Evolutionary conservation across 2,329 filamentous ascomycete species (phyloP).

Genomic region (Rutstroemia sydowiana): DNA sequence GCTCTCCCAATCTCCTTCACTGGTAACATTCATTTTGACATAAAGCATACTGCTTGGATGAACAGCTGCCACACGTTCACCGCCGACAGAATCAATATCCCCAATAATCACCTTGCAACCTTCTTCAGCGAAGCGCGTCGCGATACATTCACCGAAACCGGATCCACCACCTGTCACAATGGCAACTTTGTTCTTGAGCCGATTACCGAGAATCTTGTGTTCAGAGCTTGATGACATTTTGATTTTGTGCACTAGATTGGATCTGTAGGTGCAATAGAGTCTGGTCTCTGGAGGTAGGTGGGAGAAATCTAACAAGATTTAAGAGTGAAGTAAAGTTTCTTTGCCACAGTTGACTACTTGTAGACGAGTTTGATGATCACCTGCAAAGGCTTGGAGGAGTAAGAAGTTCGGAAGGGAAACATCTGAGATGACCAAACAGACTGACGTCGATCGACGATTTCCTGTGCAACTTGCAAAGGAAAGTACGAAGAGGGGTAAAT

Average conservation of each 20-base stretch:
- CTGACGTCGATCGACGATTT: neutral
- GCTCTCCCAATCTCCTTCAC: constrained; percentile 44
- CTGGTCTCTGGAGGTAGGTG: too few species aligned
- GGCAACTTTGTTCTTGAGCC: constrained; percentile 47
- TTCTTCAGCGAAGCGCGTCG: constrained; percentile 49
- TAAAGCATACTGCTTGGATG: constrained; percentile 31
- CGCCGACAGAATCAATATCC: constrained; percentile 49
- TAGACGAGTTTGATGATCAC: too few species aligned
- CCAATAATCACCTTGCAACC: constrained; percentile 55
- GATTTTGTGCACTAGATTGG: neutral
- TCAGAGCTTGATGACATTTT: constrained; percentile 13
- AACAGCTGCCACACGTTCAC: constrained; percentile 38
- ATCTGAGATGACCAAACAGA: neutral
- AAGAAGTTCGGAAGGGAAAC: neutral
- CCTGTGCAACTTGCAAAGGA: neutral
- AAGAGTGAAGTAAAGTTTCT: too few species aligned
- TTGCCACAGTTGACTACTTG: too few species aligned
- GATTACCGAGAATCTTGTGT: constrained; percentile 21
- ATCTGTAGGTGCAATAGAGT: neutral
- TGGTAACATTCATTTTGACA: constrained; percentile 42
- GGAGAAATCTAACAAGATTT: too few species aligned
- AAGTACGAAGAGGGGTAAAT: neutral
- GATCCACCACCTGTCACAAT: constrained; percentile 54
- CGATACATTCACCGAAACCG: constrained; percentile 58
- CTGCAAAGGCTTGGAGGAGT: too few species aligned